Evolutionary conservation across 2,329 filamentous ascomycete genomes (phyloP).

Genomic region (Mariannaea sp.): DNA sequence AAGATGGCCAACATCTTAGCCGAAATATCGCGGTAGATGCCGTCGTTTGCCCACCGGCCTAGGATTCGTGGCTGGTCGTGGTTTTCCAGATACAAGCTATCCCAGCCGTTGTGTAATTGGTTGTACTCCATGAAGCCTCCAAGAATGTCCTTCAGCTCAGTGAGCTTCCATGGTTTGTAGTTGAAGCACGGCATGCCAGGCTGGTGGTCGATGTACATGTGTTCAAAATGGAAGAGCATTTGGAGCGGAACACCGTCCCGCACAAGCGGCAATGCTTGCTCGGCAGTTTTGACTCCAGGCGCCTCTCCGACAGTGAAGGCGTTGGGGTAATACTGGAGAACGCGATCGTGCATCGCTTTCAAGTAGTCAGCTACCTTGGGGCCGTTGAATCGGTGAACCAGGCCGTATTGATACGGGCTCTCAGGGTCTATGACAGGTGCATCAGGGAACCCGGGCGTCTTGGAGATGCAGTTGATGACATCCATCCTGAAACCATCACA

Average conservation of each 20-base stretch:
- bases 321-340: conserved; percentile 58
- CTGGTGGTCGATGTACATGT: too few relatives aligned
- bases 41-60: conserved; percentile 45
- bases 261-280: too few relatives aligned
- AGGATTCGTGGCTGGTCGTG: conserved; percentile 65
- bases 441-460: conserved; percentile 59
- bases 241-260: too few relatives aligned
- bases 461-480: conserved; percentile 70
- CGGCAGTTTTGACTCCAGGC: conserved; percentile 58
- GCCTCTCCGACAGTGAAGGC: conserved; percentile 68
- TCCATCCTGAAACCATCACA: conserved; percentile 72
- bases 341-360: conserved; percentile 56
- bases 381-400: conserved; percentile 57
- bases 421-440: conserved; percentile 48
- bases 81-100: conserved; percentile 66
- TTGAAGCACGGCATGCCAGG: too few relatives aligned
- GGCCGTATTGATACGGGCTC: conserved; percentile 51
- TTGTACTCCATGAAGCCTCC: neutral
- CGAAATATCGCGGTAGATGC: neutral
- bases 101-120: conserved; percentile 56
- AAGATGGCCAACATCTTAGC: conserved; percentile 42
- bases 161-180: conserved; percentile 29
- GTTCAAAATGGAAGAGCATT: too few relatives aligned
- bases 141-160: conserved; percentile 51
- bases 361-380: conserved; percentile 67